Conservation (phyloP, 2,329 filamentous ascomycete genomes). For the Cytospora chrysosperma region DNA sequence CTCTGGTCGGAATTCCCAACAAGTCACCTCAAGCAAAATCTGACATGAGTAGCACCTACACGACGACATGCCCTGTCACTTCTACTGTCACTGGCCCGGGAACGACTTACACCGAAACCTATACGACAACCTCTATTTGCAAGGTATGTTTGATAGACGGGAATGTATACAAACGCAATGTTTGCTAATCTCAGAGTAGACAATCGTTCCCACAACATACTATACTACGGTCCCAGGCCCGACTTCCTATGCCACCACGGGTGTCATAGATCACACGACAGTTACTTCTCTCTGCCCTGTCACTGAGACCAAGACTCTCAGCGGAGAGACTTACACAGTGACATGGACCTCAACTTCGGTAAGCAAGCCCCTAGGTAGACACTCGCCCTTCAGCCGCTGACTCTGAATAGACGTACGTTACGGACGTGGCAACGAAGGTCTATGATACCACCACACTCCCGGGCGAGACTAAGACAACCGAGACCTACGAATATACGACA, state of each 20-base stretch:
- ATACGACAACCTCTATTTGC: constrained; percentile 44
- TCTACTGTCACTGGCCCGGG: constrained; percentile 39
- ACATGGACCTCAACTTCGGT: constrained; percentile 42
- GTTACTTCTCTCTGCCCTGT: constrained; percentile 45
- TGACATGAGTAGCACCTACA: constrained; percentile 36
- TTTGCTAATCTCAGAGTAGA: constrained; percentile 29
- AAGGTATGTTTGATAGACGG: constrained; percentile 31
- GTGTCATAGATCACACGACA: constrained; percentile 41
- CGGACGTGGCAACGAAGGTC: constrained; percentile 25
- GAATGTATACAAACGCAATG: constrained; percentile 28
- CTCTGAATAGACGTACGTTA: constrained; percentile 30
- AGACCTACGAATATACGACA: not conserved
- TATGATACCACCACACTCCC: constrained; percentile 27
- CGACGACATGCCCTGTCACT: constrained; percentile 37
- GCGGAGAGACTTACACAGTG: constrained; percentile 40
- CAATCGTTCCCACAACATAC: constrained; percentile 32
- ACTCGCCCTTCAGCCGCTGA: constrained; percentile 32
- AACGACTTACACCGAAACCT: constrained; percentile 39
- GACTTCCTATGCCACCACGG: constrained; percentile 36
- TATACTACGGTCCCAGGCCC: constrained; percentile 37
- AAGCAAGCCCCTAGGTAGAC: not conserved
- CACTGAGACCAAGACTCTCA: constrained; percentile 44
- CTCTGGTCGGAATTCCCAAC: too few species aligned
- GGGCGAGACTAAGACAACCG: not conserved
- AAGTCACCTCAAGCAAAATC: not conserved